Evolutionary conservation across 768 basidiomycete genomes (phyloP), one percentile per base, ranked within the genome.

Genomic region (Rhizopogon vinicolor): DNA sequence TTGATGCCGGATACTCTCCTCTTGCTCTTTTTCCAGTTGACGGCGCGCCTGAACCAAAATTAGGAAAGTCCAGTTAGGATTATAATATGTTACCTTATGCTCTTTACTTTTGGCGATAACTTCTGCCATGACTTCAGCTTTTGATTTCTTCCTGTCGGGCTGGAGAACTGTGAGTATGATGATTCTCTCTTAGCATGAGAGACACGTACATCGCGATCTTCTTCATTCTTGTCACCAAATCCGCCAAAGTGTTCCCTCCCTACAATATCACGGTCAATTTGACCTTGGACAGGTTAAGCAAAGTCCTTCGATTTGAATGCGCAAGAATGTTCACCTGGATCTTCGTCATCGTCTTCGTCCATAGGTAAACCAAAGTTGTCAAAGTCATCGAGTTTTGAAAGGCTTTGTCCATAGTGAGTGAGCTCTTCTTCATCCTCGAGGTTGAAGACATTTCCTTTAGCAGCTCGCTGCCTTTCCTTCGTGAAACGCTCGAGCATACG

Each of bases 401-500:
- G 68, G 68, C 87, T 93, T 71, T 92, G 89, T 1, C 92, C 92
- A 68, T 93, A 94, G 68, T 95, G 92, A 1, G 92, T 94, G 55
- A 95, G 78, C 44, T 96, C 91, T 50, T 90, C 89, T 60, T 93
- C 93, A 58, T 91, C 91, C 56, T 94, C 94, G 39, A 98, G 77
- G 63, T 95, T 94, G 80, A 97, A 98, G 12, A 83, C 77, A 8
- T 75, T 77, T 41, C 87, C 85, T 71, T 87, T 91, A 35, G 87
- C 86, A 8, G 84, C 71, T 18, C 87, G 80, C 66, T 95, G 91
- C 57, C 93, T 77, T 71, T 98, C 95, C 60, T 81, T 81, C 9
- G 95, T 98, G 68, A 98, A 98, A 31, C 97, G 87, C 70, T 96
- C 94, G 39, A 98, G 78, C 87, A 98, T 98, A 58, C 93, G 88